phyloP scores from a whole-genome alignment of 2,329 filamentous ascomycete species.

The Mollisiaceae sp. region DNA sequence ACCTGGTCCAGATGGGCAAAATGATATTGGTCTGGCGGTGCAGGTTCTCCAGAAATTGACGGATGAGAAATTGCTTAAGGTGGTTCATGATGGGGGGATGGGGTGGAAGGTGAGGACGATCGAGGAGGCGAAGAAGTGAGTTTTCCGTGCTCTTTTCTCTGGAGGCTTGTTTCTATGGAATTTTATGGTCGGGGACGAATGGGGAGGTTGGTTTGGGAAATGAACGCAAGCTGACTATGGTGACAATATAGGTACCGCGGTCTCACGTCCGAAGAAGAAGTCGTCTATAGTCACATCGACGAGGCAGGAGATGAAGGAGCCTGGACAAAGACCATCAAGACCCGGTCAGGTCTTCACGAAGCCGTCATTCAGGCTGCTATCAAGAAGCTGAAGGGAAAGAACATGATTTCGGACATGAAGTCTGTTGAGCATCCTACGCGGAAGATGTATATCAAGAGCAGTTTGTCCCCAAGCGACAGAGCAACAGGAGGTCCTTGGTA shows the following conservation, averaged over 20 bases:
- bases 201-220: background rate
- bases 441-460: slow-evolving; percentile 94
- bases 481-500: slow-evolving; percentile 96
- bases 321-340: slow-evolving; percentile 87
- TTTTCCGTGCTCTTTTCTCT: slow-evolving; percentile 14
- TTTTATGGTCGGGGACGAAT: background rate
- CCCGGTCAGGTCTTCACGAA: slow-evolving; percentile 81
- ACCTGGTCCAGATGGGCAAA: slow-evolving; percentile 40
- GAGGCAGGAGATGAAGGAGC: slow-evolving; percentile 83
- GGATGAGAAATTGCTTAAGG: slow-evolving; percentile 64
- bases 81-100: slow-evolving; percentile 51
- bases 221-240: slow-evolving; percentile 21
- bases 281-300: slow-evolving; percentile 91
- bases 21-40: slow-evolving; percentile 59
- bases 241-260: slow-evolving; percentile 56
- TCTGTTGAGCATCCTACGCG: slow-evolving; percentile 89
- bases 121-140: slow-evolving; percentile 67
- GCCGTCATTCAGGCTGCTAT: slow-evolving; percentile 80
- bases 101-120: slow-evolving; percentile 64
- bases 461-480: slow-evolving; percentile 83
- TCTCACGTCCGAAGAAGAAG: slow-evolving; percentile 74
- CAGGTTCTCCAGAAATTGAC: slow-evolving; percentile 62
- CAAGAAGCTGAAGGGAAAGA: slow-evolving; percentile 81
- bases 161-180: background rate
- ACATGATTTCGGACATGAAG: slow-evolving; percentile 86